Evolutionary conservation across 2,329 filamentous ascomycete genomes (phyloP).

Genomic region (Talaromyces albobiverticillius): DNA sequence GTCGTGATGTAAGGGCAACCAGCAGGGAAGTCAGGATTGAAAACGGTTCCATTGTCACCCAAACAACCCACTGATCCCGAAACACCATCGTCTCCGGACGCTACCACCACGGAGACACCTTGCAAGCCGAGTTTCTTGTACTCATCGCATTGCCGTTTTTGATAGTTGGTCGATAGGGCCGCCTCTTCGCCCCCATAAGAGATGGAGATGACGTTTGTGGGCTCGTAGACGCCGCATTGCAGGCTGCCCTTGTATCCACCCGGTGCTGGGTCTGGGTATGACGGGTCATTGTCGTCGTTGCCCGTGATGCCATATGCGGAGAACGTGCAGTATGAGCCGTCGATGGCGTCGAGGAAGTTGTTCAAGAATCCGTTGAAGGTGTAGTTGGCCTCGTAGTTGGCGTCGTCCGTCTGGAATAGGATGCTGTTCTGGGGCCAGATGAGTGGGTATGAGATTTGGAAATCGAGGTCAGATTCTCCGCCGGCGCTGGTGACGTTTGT

Average conservation of each 20-base stretch:
- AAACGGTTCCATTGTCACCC: conserved; percentile 38
- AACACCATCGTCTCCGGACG: conserved; percentile 29
- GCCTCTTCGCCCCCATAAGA: conserved; percentile 56
- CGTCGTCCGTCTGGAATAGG: conserved; percentile 49
- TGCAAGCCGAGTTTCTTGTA: conserved; percentile 51
- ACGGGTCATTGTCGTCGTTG: conserved; percentile 40
- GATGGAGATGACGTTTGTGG: conserved; percentile 57
- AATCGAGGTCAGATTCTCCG: conserved; percentile 44
- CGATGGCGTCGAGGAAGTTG: conserved; percentile 49
- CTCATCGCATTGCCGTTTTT: conserved; percentile 46
- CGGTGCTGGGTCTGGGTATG: conserved; percentile 38
- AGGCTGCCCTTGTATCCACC: conserved; percentile 42
- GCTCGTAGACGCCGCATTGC: conserved; percentile 45
- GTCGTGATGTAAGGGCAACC: conserved; percentile 53
- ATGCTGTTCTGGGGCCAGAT: conserved; percentile 49
- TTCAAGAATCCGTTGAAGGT: conserved; percentile 41
- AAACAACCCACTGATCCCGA: conserved; percentile 34
- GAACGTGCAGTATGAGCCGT: conserved; percentile 50
- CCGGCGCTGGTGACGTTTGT: conserved; percentile 29
- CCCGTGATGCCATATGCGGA: conserved; percentile 29
- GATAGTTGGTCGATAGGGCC: conserved; percentile 55
- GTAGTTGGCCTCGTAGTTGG: conserved; percentile 37
- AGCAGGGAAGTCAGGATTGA: conserved; percentile 49
- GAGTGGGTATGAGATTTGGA: conserved; percentile 46
- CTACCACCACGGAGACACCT: conserved; percentile 29